Percentiles rank a stretch among this genome's conserved stretches.
These are phyloP conservation scores for Xylariaceae sp. DNA, from an alignment of 2,329 filamentous ascomycete genomes.

Conservation along the genomic window DNA sequence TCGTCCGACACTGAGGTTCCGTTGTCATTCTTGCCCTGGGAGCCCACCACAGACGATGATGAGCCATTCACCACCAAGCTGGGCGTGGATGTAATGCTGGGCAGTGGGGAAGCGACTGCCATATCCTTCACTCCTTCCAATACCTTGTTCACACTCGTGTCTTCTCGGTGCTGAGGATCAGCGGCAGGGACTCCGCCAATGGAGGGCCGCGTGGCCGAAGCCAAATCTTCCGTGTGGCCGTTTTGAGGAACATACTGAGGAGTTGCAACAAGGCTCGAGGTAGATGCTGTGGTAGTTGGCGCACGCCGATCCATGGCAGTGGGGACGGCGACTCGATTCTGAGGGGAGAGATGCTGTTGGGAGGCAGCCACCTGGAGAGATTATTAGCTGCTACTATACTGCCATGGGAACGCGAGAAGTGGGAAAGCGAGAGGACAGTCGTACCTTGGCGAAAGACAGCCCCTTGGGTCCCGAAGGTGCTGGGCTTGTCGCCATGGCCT, in stretches of 20 bases:
- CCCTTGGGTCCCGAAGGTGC: constrained; percentile 30
- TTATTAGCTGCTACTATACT: constrained; percentile 10
- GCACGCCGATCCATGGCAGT: constrained; percentile 27
- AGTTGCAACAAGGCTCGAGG: constrained; percentile 19
- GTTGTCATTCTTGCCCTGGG: constrained; percentile 28
- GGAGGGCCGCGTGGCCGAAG: constrained; percentile 18
- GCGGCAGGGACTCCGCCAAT: constrained; percentile 15
- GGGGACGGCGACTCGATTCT: constrained; percentile 32
- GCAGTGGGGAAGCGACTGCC: constrained; percentile 19
- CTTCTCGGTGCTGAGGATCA: constrained; percentile 8
- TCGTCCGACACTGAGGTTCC: constrained; percentile 48
- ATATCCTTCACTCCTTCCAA: constrained; percentile 22
- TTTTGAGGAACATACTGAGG: background rate
- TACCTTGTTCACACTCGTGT: constrained; percentile 18
- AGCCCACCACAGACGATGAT: constrained; percentile 39
- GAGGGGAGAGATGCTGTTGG: constrained; percentile 24
- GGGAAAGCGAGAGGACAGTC: constrained; percentile 1
- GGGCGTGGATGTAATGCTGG: constrained; percentile 29
- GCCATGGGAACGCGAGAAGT: background rate
- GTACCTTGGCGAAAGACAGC: constrained; percentile 35
- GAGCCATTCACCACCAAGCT: constrained; percentile 52
- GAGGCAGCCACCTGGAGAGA: constrained; percentile 31
- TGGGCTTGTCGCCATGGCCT: constrained; percentile 30
- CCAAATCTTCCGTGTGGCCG: constrained; percentile 13
- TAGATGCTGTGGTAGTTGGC: constrained; percentile 20